phyloP scores from a whole-genome alignment of 176 grass and related monocot genomes.

The Eragrostis nindensis region DNA sequence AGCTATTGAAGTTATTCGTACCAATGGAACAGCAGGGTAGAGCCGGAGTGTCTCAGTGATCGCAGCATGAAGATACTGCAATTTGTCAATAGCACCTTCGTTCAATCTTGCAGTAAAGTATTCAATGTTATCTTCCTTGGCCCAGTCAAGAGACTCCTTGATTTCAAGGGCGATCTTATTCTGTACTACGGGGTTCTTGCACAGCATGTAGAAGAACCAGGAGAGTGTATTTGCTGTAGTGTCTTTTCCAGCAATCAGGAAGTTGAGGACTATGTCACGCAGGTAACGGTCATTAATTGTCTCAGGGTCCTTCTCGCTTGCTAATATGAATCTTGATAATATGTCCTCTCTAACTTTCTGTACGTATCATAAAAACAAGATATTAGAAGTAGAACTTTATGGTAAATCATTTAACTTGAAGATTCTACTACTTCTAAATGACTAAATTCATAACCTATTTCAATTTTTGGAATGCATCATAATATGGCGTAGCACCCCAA shows the following conservation, averaged over 20 bases:
- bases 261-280: conserved; percentile 75
- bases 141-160: conserved; percentile 27
- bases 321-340: conserved; percentile 73
- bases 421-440: too few relatives aligned
- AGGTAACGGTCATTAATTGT: conserved; percentile 57
- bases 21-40: conserved; percentile 69
- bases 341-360: conserved; percentile 62
- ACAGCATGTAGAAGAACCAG: conserved; percentile 82
- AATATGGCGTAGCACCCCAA: too few relatives aligned
- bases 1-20: conserved; percentile 30
- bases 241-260: conserved; percentile 76
- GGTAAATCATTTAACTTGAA: too few relatives aligned
- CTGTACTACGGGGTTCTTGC: conserved; percentile 61
- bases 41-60: conserved; percentile 62
- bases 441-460: too few relatives aligned
- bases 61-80: conserved; percentile 60
- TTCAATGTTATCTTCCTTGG: conserved; percentile 23
- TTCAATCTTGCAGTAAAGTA: conserved; percentile 42
- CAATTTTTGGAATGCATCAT: too few relatives aligned
- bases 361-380: conserved; percentile 21
- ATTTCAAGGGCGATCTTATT: conserved; percentile 62
- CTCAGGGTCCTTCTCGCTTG: conserved; percentile 50
- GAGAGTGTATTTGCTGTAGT: conserved; percentile 65
- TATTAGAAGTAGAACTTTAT: not conserved
- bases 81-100: conserved; percentile 44